Percentiles rank a stretch among this genome's conserved stretches.
These are phyloP conservation scores for Flaveria ramosissima DNA, from an alignment of 129 eudicot species.

Conservation along the genomic window DNA sequence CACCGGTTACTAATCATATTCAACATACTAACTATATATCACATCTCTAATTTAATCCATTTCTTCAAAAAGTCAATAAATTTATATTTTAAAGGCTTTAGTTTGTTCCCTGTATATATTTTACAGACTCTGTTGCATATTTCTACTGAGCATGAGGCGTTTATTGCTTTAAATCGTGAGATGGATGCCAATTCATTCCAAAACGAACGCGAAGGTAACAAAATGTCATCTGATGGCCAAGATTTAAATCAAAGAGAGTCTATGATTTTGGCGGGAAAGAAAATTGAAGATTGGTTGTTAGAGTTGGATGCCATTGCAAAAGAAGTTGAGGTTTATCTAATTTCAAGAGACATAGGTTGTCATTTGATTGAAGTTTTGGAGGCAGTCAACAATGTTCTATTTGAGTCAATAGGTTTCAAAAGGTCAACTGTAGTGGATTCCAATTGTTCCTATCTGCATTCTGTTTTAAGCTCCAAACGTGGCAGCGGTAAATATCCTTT, in stretches of 20 bases:
- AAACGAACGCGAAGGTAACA: conserved; percentile 46
- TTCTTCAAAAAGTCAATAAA: not conserved
- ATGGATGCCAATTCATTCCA: conserved; percentile 54
- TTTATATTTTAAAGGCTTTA: not conserved
- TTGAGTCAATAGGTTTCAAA: conserved; percentile 58
- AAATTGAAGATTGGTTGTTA: conserved; percentile 51
- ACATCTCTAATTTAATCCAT: not conserved
- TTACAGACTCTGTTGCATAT: conserved; percentile 70
- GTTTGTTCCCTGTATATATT: conserved; percentile 3
- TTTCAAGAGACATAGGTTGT: conserved; percentile 77
- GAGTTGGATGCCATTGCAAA: conserved; percentile 70
- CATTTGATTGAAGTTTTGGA: conserved; percentile 70
- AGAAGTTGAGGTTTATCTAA: conserved; percentile 74
- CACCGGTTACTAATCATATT: not conserved
- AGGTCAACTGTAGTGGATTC: conserved; percentile 69
- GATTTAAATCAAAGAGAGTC: conserved; percentile 42
- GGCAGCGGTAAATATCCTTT: conserved; percentile 56
- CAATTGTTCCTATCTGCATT: conserved; percentile 71
- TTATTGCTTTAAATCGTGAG: conserved; percentile 59
- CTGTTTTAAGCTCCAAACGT: conserved; percentile 58
- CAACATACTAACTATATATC: no score
- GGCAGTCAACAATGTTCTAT: conserved; percentile 74
- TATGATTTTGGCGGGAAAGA: conserved; percentile 65
- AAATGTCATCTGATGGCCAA: conserved; percentile 24
- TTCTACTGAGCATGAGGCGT: conserved; percentile 80